Evolutionary conservation across 768 basidiomycete genomes (phyloP), one percentile per base, ranked within the genome.

Genomic region (Leccinum rimulosum): DNA sequence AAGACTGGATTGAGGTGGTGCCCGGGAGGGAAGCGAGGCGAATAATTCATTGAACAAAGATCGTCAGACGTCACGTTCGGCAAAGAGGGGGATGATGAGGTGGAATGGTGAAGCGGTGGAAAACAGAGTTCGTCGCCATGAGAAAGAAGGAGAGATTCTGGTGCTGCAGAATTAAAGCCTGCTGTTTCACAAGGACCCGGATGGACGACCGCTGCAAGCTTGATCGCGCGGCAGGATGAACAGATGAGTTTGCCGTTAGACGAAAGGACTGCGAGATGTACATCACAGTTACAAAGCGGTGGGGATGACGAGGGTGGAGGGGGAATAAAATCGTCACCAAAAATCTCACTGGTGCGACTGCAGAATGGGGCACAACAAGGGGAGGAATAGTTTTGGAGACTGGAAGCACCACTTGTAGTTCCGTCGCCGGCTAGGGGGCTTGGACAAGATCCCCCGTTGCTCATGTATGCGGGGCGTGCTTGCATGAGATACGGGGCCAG

Each of bases 1-100:
- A 93, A 93, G 48, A 77, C 75, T 6, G 79, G 68, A 65, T 86
- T 78, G 50, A 93, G 80, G 36, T 68, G 67, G 70, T 93, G 89
- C 1, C 79, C 81, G 4, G 70, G 65, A 1, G 86, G 84, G 66
- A 93, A 92, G 22, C 79, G 80, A 33, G 73, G 74, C 14, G 82
- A 82, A 62, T 81, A 70, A 51, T 69, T 63, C 22, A 50, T 56
- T 1, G 70, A 61, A 12, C 53, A 62, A 51, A 71, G 67, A 3
- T 60, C 61, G 40, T 56, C 50, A 4, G 61, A 50, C 19, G 15
- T 50, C 6, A 51, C 27, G 50, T 52, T 48, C n/a, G 48, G 49
- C n/a, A 54, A 19, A 19, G 56, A 51, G 38, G 17, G 22, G 25
- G 45, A 50, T 1, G 53, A 47, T 2, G 52, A 31, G 25, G 61